Percentiles rank a stretch among this genome's conserved stretches.
Conservation (phyloP, 768 basidiomycete species). For the Multifurca ochricompacta region DNA sequence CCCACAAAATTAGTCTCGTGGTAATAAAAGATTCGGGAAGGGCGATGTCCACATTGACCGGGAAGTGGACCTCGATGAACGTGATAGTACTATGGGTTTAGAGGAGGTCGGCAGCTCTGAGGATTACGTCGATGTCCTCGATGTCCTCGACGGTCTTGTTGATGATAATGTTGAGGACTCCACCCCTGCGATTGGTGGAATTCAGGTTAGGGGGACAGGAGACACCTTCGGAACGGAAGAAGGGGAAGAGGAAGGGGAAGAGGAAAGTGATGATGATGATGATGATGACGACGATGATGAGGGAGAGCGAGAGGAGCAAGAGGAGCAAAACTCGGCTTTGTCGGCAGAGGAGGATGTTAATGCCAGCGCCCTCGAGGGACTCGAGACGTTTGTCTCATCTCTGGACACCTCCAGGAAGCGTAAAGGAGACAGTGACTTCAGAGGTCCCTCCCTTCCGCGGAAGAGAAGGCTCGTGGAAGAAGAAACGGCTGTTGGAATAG, state of each 20-base stretch:
- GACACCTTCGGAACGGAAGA: constrained; percentile 6
- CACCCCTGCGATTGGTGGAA: not conserved
- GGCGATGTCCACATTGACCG: not conserved
- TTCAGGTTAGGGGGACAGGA: constrained; percentile 24
- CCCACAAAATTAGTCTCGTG: not conserved
- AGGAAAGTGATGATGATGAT: constrained; percentile 26
- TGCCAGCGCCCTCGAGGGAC: constrained; percentile 56
- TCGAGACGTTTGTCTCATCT: constrained; percentile 63
- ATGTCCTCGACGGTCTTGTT: constrained; percentile 23
- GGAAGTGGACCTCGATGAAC: constrained; percentile 30
- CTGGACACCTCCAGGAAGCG: constrained; percentile 66
- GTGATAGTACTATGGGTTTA: constrained; percentile 30
- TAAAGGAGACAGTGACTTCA: constrained; percentile 32
- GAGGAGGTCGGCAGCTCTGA: constrained; percentile 29
- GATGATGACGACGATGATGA: constrained; percentile 34
- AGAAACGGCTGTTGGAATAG: constrained; percentile 13
- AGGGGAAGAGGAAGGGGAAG: constrained; percentile 7
- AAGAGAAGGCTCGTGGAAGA: constrained; percentile 17
- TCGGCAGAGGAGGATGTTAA: constrained; percentile 43
- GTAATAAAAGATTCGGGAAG: not conserved
- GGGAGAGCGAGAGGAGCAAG: constrained; percentile 35
- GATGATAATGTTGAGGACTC: constrained; percentile 23
- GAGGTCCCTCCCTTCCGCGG: constrained; percentile 3
- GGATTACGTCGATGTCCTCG: constrained; percentile 24
- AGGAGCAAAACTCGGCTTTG: constrained; percentile 36